Percentiles rank a stretch among this genome's conserved stretches.
phyloP scores from a whole-genome alignment of 306 rosid species.

The Alnus glutinosa region DNA sequence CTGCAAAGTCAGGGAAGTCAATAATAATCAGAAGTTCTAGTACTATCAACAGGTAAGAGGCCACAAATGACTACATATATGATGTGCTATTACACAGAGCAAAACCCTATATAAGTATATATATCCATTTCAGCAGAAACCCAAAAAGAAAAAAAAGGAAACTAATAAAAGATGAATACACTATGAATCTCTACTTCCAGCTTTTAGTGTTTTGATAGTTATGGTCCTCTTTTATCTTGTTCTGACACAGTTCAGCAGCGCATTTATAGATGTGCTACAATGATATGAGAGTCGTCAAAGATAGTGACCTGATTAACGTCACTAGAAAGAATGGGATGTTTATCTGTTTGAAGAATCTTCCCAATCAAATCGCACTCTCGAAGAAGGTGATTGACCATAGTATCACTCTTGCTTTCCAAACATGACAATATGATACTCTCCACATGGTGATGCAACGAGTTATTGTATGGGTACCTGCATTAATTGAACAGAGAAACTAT shows the following conservation, averaged over 20 bases:
- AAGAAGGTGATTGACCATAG: constrained; percentile 73
- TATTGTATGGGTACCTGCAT: constrained; percentile 93
- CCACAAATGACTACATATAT: constrained; percentile 13
- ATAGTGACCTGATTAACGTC: constrained; percentile 58
- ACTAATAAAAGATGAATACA: neutral
- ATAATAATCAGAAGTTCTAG: constrained; percentile 20
- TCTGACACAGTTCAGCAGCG: neutral
- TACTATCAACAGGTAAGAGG: neutral
- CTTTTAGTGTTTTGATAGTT: neutral
- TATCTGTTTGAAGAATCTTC: constrained; percentile 72
- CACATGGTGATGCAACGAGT: constrained; percentile 84
- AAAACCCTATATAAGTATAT: constrained; percentile 8
- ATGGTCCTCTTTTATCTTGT: neutral
- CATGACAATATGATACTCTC: constrained; percentile 83
- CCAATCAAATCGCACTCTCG: constrained; percentile 81
- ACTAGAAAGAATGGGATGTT: constrained; percentile 56
- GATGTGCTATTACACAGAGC: constrained; percentile 10
- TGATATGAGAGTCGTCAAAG: constrained; percentile 6
- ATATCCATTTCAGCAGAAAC: neutral
- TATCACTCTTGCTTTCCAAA: constrained; percentile 81
- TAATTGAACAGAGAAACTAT: constrained; percentile 20
- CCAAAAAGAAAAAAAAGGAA: constrained; percentile 6
- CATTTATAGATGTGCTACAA: neutral
- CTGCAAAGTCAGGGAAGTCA: constrained; percentile 49
- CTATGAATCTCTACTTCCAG: neutral